A percentile compares a stretch with the other conserved stretches of the same genome.
These are phyloP conservation scores for Herpotrichia juniperi DNA, from an alignment of 2,329 filamentous ascomycete species.

Conservation along the genomic window DNA sequence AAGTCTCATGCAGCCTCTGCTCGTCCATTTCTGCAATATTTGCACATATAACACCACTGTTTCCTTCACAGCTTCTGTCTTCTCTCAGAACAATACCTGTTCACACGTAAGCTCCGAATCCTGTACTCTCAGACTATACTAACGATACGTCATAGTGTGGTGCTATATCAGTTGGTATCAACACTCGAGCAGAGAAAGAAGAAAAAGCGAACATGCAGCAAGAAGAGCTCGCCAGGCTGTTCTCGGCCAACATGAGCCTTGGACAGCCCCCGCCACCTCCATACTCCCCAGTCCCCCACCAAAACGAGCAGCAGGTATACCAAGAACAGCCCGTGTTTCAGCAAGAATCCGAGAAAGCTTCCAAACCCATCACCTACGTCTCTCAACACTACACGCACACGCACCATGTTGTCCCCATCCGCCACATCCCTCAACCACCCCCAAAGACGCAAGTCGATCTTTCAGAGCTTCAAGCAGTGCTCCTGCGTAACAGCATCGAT, in stretches of 20 bases:
- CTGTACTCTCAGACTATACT: slow-evolving; percentile 25
- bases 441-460: slow-evolving; percentile 36
- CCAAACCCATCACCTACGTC: slow-evolving; percentile 69
- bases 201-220: slow-evolving; percentile 62
- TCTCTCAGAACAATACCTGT: slow-evolving; percentile 52
- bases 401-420: slow-evolving; percentile 62
- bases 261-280: slow-evolving; percentile 34
- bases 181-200: slow-evolving; percentile 42
- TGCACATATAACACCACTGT: slow-evolving; percentile 49
- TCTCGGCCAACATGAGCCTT: slow-evolving; percentile 76
- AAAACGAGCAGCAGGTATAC: slow-evolving; percentile 65
- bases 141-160: slow-evolving; percentile 53
- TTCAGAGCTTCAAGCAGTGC: slow-evolving; percentile 60
- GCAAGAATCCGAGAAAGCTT: slow-evolving; percentile 13
- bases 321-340: slow-evolving; percentile 20
- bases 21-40: slow-evolving; percentile 44
- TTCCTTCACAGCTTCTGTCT: slow-evolving; percentile 49
- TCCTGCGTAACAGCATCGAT: slow-evolving; percentile 73
- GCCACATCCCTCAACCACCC: slow-evolving; percentile 35
- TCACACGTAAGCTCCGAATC: slow-evolving; percentile 51
- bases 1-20: slow-evolving; percentile 43
- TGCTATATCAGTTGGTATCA: slow-evolving; percentile 49
- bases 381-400: slow-evolving; percentile 87
- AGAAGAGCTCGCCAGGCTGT: slow-evolving; percentile 82
- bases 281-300: slow-evolving; percentile 29